phyloP scores from a whole-genome alignment of 169 alveolate genomes.

The Theileria annulata region DNA sequence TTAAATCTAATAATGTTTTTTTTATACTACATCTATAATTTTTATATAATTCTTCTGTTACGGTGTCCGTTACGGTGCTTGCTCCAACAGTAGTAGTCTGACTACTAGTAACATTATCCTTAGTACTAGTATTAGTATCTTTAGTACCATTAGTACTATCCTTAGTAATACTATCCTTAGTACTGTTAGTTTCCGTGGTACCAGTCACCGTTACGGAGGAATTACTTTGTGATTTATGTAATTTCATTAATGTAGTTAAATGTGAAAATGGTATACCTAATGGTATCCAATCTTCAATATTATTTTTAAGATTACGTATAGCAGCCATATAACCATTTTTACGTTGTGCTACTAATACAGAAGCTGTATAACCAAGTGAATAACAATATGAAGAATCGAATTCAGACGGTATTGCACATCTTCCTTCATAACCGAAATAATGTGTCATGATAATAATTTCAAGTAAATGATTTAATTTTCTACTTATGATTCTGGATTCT shows the following conservation, averaged over 20 bases:
- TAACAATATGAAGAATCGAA: slow-evolving; percentile 98
- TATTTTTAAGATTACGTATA: slow-evolving; percentile 83
- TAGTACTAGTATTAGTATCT: not conserved
- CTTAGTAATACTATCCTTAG: slow-evolving; percentile 72
- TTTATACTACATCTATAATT: slow-evolving; percentile 75
- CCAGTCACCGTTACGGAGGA: not conserved
- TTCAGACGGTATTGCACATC: slow-evolving; percentile 96
- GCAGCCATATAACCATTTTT: slow-evolving; percentile 94
- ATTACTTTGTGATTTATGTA: slow-evolving; percentile 36
- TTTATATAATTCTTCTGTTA: not conserved
- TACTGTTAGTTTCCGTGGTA: not conserved
- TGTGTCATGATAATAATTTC: slow-evolving; percentile 82
- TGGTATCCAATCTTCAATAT: slow-evolving; percentile 88
- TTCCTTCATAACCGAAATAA: slow-evolving; percentile 98
- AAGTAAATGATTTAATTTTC: slow-evolving; percentile 65
- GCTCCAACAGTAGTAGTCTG: not conserved
- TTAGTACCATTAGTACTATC: slow-evolving; percentile 67
- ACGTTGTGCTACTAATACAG: slow-evolving; percentile 84
- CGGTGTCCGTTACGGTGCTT: too few species aligned
- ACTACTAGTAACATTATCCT: not conserved
- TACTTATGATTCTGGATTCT: slow-evolving; percentile 70
- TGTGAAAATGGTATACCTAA: slow-evolving; percentile 83
- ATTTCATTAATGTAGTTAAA: slow-evolving; percentile 77
- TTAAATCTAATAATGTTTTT: slow-evolving; percentile 91
- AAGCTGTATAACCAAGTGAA: slow-evolving; percentile 94